Percentiles rank a stretch among this genome's conserved stretches.
phyloP scores from a whole-genome alignment of 805 yeast species.

The Candida sphagnicola region DNA sequence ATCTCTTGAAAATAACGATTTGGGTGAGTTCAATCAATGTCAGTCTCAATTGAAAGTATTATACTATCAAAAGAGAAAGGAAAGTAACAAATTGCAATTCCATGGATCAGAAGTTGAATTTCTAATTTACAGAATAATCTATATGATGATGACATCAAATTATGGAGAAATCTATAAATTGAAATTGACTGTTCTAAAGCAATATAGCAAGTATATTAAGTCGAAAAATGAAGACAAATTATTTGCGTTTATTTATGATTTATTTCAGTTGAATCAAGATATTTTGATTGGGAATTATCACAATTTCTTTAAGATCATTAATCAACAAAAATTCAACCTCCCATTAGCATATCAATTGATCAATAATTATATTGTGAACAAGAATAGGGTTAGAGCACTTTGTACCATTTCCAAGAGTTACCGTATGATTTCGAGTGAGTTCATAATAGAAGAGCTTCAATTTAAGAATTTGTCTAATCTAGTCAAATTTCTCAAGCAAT shows the following conservation, averaged over 20 bases:
- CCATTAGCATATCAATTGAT: slow-evolving; percentile 20
- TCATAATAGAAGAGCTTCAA: slow-evolving; percentile 34
- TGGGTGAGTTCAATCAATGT: slow-evolving; percentile 95
- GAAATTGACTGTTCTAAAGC: slow-evolving; percentile 12
- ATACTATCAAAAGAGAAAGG: slow-evolving; percentile 41
- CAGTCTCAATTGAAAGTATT: slow-evolving; percentile 72
- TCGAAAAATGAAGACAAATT: slow-evolving; percentile 10
- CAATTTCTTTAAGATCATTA: slow-evolving; percentile 39
- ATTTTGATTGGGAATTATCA: slow-evolving; percentile 35
- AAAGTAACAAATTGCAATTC: slow-evolving; percentile 22
- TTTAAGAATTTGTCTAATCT: slow-evolving; percentile 38
- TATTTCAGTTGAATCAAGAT: slow-evolving; percentile 15
- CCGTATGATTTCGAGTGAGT: slow-evolving; percentile 38
- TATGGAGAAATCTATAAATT: slow-evolving; percentile 49
- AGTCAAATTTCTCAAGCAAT: slow-evolving; percentile 37
- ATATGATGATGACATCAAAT: slow-evolving; percentile 71
- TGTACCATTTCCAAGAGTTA: slow-evolving; percentile 55
- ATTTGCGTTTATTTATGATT: slow-evolving; percentile 12
- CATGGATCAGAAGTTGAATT: slow-evolving; percentile 51
- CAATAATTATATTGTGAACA: slow-evolving; percentile 45
- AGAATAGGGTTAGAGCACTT: slow-evolving; percentile 57
- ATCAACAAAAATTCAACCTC: slow-evolving; percentile 10
- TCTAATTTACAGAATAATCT: slow-evolving; percentile 66
- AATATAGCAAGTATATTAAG: slow-evolving; percentile 5
- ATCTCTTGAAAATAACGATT: slow-evolving; percentile 78